Conservation (phyloP, 495 filamentous ascomycete species). For the Venustampulla echinocandica region DNA sequence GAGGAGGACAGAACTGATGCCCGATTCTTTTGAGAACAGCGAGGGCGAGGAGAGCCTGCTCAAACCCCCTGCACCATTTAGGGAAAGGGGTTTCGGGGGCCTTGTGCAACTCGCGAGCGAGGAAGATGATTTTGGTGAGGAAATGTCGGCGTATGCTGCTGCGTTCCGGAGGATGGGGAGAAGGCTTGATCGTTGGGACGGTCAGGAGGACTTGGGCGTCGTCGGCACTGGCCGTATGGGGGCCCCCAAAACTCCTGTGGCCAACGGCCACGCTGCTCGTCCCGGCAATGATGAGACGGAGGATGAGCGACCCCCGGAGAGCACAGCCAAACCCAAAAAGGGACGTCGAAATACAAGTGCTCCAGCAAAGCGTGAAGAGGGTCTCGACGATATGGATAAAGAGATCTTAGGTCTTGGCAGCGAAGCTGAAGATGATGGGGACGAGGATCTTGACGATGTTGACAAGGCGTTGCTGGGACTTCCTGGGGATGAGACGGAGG, state of each 20-base stretch:
- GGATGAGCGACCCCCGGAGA: slow-evolving; percentile 14
- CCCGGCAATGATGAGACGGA: slow-evolving; percentile 27
- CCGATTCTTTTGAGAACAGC: slow-evolving; percentile 67
- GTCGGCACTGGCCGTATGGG: slow-evolving; percentile 32
- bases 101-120: slow-evolving; percentile 56
- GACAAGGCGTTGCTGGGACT: slow-evolving; percentile 43
- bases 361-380: slow-evolving; percentile 38
- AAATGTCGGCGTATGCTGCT: slow-evolving; percentile 61
- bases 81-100: slow-evolving; percentile 56
- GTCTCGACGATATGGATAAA: slow-evolving; percentile 42
- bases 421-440: slow-evolving; percentile 30
- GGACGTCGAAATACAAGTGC: slow-evolving; percentile 26
- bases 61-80: slow-evolving; percentile 27
- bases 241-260: slow-evolving; percentile 7
- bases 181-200: slow-evolving; percentile 67
- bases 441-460: slow-evolving; percentile 44
- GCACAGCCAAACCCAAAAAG: background rate
- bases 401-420: slow-evolving; percentile 39
- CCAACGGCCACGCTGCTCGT: slow-evolving; percentile 10
- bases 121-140: slow-evolving; percentile 73
- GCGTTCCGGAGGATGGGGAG: slow-evolving; percentile 59
- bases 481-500: slow-evolving; percentile 37
- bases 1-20: slow-evolving; percentile 55
- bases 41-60: slow-evolving; percentile 57
- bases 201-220: slow-evolving; percentile 40